A percentile compares a stretch with the other conserved stretches of the same genome.
Evolutionary conservation across 768 basidiomycete genomes (phyloP).

Genomic region (Termitomyces eurrhizus): DNA sequence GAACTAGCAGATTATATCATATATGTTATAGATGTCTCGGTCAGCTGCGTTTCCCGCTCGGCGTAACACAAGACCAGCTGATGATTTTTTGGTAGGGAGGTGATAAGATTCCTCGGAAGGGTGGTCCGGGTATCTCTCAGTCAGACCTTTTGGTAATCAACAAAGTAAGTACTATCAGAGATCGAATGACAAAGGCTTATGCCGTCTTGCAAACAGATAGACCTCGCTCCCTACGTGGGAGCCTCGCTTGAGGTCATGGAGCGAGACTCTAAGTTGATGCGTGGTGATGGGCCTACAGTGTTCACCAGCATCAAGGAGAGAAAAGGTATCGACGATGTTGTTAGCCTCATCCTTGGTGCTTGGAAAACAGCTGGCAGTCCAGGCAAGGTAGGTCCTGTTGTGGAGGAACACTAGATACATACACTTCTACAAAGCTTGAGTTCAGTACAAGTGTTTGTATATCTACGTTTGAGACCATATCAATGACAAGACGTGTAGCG

Average conservation of each 20-base stretch:
- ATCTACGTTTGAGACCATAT: neutral
- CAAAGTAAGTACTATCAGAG: slow-evolving; percentile 54
- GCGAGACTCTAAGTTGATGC: slow-evolving; percentile 89
- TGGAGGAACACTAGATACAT: slow-evolving; percentile 21
- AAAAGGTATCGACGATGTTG: slow-evolving; percentile 78
- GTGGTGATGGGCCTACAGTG: slow-evolving; percentile 90
- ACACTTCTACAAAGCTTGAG: neutral
- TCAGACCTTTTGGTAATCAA: slow-evolving; percentile 94
- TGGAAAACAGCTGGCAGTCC: slow-evolving; percentile 83
- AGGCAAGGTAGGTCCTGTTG: slow-evolving; percentile 50
- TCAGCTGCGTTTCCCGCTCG: slow-evolving; percentile 27
- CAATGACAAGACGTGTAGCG: neutral
- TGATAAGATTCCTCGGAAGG: slow-evolving; percentile 98
- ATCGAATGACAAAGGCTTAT: neutral
- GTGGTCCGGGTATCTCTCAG: slow-evolving; percentile 95
- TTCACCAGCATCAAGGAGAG: slow-evolving; percentile 82
- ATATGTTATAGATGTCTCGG: slow-evolving; percentile 86
- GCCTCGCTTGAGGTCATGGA: slow-evolving; percentile 95
- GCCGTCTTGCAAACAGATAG: slow-evolving; percentile 51
- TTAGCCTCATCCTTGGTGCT: slow-evolving; percentile 79
- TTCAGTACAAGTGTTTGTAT: neutral
- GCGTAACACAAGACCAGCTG: slow-evolving; percentile 5
- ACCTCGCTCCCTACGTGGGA: slow-evolving; percentile 88
- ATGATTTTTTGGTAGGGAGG: slow-evolving; percentile 57
- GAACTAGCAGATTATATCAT: slow-evolving; percentile 98